phyloP scores from a whole-genome alignment of 2,329 filamentous ascomycete genomes.

The Coleophoma cylindrospora region DNA sequence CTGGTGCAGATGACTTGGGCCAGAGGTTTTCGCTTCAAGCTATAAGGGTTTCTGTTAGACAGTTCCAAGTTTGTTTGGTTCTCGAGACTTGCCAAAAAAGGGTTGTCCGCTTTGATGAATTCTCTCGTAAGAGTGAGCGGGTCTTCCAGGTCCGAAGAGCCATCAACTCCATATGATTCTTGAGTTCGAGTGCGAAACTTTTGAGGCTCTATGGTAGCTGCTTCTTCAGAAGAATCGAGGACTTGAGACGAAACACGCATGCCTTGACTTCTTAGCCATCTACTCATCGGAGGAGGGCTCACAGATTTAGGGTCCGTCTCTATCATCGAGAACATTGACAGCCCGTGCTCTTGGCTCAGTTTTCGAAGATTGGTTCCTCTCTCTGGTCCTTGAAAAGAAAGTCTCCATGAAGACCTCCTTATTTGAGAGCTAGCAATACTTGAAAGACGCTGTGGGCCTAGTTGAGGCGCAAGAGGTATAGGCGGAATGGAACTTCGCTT shows the following conservation, averaged over 20 bases:
- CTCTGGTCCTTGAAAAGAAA: slow-evolving; percentile 21
- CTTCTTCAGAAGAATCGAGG: slow-evolving; percentile 7
- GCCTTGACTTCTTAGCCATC: slow-evolving; percentile 18
- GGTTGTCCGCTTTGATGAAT: too few species aligned
- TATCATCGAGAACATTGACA: slow-evolving; percentile 2
- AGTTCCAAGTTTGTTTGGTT: too few species aligned
- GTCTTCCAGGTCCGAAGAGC: slow-evolving; percentile 2
- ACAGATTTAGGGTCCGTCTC: slow-evolving; percentile 4
- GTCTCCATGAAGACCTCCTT: slow-evolving; percentile 22
- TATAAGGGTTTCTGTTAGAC: too few species aligned
- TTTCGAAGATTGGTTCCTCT: slow-evolving; percentile 20
- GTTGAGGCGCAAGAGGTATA: slow-evolving; percentile 14
- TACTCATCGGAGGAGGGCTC: slow-evolving; percentile 5
- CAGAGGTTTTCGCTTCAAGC: slow-evolving; percentile 1
- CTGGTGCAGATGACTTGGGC: slow-evolving; percentile 20
- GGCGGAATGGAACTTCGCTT: slow-evolving; percentile 13
- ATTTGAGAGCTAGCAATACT: slow-evolving; percentile 16
- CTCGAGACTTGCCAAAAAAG: too few species aligned
- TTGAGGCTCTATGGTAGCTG: neutral
- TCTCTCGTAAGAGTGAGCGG: slow-evolving; percentile 11
- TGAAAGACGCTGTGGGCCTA: slow-evolving; percentile 17
- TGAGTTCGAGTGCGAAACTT: slow-evolving; percentile 5
- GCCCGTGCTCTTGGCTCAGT: slow-evolving; percentile 16
- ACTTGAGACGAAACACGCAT: slow-evolving; percentile 14
- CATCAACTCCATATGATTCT: slow-evolving; percentile 24